A percentile compares a stretch with the other conserved stretches of the same genome.
These are phyloP conservation scores for Pleurotus djamor DNA, from an alignment of 768 basidiomycete genomes.

Conservation along the genomic window DNA sequence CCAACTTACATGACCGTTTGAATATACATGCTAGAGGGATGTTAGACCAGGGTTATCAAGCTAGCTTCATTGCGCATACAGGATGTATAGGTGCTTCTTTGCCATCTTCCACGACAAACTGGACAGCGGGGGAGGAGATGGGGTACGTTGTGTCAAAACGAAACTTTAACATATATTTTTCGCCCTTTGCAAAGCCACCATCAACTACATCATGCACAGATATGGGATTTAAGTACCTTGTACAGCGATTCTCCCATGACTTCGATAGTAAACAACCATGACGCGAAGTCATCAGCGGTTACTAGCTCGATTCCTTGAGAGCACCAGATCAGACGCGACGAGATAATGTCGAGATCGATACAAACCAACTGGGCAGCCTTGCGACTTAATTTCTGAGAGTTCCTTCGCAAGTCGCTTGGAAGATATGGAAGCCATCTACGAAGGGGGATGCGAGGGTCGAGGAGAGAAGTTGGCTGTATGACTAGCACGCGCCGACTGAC, in stretches of 20 bases:
- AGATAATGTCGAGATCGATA: background rate
- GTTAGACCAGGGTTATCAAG: constrained; percentile 8
- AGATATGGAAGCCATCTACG: constrained; percentile 61
- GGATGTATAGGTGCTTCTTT: constrained; percentile 77
- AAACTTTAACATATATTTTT: constrained; percentile 77
- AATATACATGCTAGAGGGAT: constrained; percentile 69
- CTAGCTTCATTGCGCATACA: constrained; percentile 30
- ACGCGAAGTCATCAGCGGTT: constrained; percentile 73
- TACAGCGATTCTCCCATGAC: constrained; percentile 85
- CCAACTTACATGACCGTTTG: constrained; percentile 74
- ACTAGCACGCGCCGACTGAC: background rate
- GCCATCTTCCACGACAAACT: constrained; percentile 70
- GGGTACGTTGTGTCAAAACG: constrained; percentile 82
- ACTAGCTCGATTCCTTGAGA: constrained; percentile 67
- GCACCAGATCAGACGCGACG: background rate
- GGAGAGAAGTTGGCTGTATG: background rate
- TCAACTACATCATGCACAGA: background rate
- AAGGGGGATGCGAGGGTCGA: background rate
- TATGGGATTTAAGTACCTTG: constrained; percentile 39
- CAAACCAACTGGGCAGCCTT: constrained; percentile 68
- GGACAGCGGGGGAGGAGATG: constrained; percentile 85
- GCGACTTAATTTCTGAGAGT: constrained; percentile 60
- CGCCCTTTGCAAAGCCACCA: constrained; percentile 44
- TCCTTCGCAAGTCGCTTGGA: constrained; percentile 69
- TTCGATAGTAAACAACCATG: constrained; percentile 78